A percentile compares a stretch with the other conserved stretches of the same genome.
These are phyloP conservation scores for Tulasnella calospora DNA, from an alignment of 768 basidiomycete genomes.

Conservation along the genomic window DNA sequence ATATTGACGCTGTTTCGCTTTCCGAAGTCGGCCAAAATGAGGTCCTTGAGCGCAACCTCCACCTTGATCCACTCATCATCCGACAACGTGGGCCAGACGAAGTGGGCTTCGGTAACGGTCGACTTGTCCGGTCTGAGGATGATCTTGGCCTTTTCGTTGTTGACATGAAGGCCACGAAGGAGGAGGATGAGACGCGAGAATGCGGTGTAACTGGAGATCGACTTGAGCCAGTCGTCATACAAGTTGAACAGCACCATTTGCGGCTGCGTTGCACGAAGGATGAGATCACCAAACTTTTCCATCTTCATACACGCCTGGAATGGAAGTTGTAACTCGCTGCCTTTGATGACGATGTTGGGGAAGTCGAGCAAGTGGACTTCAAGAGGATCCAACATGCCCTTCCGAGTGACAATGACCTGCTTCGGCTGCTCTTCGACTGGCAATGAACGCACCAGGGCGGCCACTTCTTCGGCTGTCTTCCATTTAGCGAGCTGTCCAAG, in stretches of 20 bases:
- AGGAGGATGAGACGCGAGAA: slow-evolving; percentile 98
- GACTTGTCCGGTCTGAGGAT: slow-evolving; percentile 96
- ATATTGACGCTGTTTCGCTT: slow-evolving; percentile 99
- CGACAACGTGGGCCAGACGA: slow-evolving; percentile 89
- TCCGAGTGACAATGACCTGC: slow-evolving; percentile 98
- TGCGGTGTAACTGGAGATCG: slow-evolving; percentile 97
- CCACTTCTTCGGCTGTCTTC: slow-evolving; percentile 99
- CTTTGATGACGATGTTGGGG: slow-evolving; percentile 99
- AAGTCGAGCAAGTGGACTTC: slow-evolving; percentile 99
- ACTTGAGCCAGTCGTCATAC: slow-evolving; percentile 99
- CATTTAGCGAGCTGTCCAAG: slow-evolving; percentile 98
- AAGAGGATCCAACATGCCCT: slow-evolving; percentile 98
- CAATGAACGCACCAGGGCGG: slow-evolving; percentile 90
- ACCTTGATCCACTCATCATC: slow-evolving; percentile 99
- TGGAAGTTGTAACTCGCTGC: slow-evolving; percentile 92
- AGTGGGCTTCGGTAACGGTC: slow-evolving; percentile 95
- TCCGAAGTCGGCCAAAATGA: slow-evolving; percentile 95
- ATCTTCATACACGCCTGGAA: slow-evolving; percentile 99
- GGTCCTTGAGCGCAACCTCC: slow-evolving; percentile 96
- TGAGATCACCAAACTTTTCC: slow-evolving; percentile 99
- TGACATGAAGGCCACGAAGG: slow-evolving; percentile 94
- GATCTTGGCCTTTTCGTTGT: slow-evolving; percentile 99
- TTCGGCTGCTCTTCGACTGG: slow-evolving; percentile 99
- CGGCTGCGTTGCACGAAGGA: slow-evolving; percentile 92
- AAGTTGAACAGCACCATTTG: slow-evolving; percentile 99